Evolutionary conservation across 257 asterid genomes (phyloP).

Genomic region (Fraxinus pennsylvanica): DNA sequence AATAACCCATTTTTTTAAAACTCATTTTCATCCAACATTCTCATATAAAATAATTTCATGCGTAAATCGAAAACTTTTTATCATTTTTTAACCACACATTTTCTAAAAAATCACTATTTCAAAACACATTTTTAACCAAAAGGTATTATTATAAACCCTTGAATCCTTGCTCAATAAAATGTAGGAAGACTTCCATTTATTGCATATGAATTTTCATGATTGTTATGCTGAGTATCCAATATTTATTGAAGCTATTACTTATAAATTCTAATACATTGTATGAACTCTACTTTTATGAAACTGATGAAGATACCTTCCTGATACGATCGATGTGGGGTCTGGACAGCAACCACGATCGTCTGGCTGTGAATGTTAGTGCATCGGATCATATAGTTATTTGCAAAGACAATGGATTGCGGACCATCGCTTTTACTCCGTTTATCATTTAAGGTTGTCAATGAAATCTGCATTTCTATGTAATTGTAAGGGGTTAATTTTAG

Average conservation of each 20-base stretch:
- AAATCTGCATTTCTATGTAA: neutral
- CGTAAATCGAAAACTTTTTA: no score
- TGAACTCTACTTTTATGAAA: constrained; percentile 6
- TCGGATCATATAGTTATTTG: neutral
- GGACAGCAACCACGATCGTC: constrained; percentile 67
- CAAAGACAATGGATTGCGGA: neutral
- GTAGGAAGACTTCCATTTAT: no score
- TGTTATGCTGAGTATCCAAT: neutral
- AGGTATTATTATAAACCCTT: neutral
- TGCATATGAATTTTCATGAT: neutral
- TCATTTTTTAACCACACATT: no score
- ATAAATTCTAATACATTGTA: neutral
- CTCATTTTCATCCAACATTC: no score
- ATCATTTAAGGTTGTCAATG: neutral
- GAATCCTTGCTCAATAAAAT: neutral
- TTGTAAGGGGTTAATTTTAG: neutral
- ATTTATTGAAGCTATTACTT: neutral
- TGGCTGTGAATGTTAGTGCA: constrained; percentile 60
- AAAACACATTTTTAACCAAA: no score
- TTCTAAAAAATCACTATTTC: no score
- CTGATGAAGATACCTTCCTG: constrained; percentile 45
- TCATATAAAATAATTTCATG: no score
- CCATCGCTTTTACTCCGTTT: neutral
- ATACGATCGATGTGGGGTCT: constrained; percentile 57
- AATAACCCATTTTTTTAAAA: no score